Conservation (phyloP, 2,329 filamentous ascomycete species). For the Cladosporium sp. region DNA sequence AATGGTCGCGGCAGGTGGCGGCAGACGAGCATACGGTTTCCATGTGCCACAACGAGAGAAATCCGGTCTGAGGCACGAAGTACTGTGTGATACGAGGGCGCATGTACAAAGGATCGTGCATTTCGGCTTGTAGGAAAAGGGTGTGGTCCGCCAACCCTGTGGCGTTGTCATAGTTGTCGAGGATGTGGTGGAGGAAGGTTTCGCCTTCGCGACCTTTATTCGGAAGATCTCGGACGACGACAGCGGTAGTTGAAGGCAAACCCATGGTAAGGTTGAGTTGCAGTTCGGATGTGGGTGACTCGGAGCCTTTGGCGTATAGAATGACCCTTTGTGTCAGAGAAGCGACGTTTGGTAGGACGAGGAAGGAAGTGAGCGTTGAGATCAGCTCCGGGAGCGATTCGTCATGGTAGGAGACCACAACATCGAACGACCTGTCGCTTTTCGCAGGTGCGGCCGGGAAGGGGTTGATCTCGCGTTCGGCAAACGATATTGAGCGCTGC, state of each 20-base stretch:
- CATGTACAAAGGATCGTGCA: constrained; percentile 44
- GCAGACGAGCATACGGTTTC: constrained; percentile 36
- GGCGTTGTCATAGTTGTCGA: constrained; percentile 41
- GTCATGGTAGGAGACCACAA: constrained; percentile 23
- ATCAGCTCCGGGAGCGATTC: constrained; percentile 20
- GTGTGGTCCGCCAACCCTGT: constrained; percentile 44
- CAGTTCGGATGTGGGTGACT: constrained; percentile 7
- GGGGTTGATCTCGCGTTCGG: constrained; percentile 2
- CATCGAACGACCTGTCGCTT: constrained; percentile 10
- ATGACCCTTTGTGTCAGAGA: constrained; percentile 18
- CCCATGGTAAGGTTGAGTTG: constrained; percentile 5
- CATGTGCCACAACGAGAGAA: constrained; percentile 46
- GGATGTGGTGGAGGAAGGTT: constrained; percentile 50
- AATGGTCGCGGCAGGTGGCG: constrained; percentile 42
- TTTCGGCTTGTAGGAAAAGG: constrained; percentile 50
- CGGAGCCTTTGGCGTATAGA: constrained; percentile 23
- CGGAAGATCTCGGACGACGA: constrained; percentile 31
- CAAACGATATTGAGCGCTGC: not conserved
- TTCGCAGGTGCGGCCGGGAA: not conserved
- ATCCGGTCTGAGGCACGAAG: constrained; percentile 44
- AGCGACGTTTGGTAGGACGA: constrained; percentile 9
- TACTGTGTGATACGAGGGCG: constrained; percentile 42
- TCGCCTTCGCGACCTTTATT: constrained; percentile 50
- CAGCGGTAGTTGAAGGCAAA: not conserved
- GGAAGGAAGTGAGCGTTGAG: constrained; percentile 16